Percentiles rank a stretch among this genome's conserved stretches.
These are phyloP conservation scores for Apiospora saccharicola DNA, from an alignment of 2,329 filamentous ascomycete species.

Conservation along the genomic window DNA sequence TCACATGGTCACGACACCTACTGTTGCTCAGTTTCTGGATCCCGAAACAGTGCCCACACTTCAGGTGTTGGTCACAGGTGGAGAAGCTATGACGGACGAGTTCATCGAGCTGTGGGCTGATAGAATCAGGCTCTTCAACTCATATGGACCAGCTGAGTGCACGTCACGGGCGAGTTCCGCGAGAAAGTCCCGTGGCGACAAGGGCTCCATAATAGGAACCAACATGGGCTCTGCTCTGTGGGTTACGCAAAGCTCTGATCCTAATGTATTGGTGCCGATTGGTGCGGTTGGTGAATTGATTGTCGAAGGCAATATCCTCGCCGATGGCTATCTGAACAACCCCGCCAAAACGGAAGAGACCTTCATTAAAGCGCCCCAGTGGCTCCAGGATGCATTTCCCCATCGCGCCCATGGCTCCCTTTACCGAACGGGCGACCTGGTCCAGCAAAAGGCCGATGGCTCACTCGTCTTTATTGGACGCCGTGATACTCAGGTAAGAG, in stretches of 20 bases:
- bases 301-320: slow-evolving; percentile 28
- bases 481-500: slow-evolving; percentile 44
- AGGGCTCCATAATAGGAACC: neutral
- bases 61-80: neutral
- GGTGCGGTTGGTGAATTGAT: slow-evolving; percentile 28
- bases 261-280: slow-evolving; percentile 24
- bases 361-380: slow-evolving; percentile 36
- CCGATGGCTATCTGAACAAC: slow-evolving; percentile 42
- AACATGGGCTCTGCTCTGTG: slow-evolving; percentile 24
- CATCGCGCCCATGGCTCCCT: slow-evolving; percentile 30
- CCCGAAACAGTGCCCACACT: slow-evolving; percentile 10
- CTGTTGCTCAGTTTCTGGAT: slow-evolving; percentile 12
- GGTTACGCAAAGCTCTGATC: slow-evolving; percentile 24
- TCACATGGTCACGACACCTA: neutral
- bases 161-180: neutral
- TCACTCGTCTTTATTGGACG: slow-evolving; percentile 42
- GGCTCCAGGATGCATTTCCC: slow-evolving; percentile 3
- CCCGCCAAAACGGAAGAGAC: slow-evolving; percentile 30
- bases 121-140: neutral
- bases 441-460: slow-evolving; percentile 39
- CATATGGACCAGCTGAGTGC: neutral
- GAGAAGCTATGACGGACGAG: neutral
- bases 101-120: slow-evolving; percentile 1
- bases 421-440: slow-evolving; percentile 34
- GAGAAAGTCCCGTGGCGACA: neutral